Evolutionary conservation across 306 rosid genomes (phyloP).

Genomic region (Mimosa pudica): DNA sequence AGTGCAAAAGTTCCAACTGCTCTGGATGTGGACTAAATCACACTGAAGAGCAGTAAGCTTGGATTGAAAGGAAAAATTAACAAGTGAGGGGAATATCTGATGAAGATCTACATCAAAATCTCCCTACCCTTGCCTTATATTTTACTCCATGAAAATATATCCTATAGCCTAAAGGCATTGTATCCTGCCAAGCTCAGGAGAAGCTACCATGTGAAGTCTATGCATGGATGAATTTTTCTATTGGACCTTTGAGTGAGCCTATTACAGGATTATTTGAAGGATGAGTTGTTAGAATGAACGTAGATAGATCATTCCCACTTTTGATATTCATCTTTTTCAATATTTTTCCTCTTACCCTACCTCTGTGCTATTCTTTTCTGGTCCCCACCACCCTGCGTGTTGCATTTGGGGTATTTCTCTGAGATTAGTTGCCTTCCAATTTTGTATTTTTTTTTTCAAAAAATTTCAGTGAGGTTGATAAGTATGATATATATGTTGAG

Average conservation of each 20-base stretch:
- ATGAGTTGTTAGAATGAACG: constrained; percentile 2
- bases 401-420: neutral
- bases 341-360: neutral
- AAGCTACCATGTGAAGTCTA: constrained; percentile 11
- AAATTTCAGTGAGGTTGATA: neutral
- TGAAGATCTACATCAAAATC: neutral
- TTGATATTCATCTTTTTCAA: neutral
- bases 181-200: neutral
- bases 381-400: neutral
- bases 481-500: neutral
- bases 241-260: neutral
- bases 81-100: neutral
- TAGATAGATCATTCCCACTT: constrained; percentile 5
- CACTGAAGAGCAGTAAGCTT: neutral
- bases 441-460: neutral
- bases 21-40: neutral
- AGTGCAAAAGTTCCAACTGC: neutral
- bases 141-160: neutral
- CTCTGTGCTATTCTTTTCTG: neutral
- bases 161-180: neutral
- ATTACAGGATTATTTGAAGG: neutral
- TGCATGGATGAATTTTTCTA: neutral
- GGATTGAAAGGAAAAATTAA: neutral
- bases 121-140: neutral
- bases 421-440: constrained; percentile 22